These are phyloP conservation scores for Apophysomyces trapeziformis DNA, from an alignment of 371 early-diverging fungal genomes.

Conservation along the genomic window DNA sequence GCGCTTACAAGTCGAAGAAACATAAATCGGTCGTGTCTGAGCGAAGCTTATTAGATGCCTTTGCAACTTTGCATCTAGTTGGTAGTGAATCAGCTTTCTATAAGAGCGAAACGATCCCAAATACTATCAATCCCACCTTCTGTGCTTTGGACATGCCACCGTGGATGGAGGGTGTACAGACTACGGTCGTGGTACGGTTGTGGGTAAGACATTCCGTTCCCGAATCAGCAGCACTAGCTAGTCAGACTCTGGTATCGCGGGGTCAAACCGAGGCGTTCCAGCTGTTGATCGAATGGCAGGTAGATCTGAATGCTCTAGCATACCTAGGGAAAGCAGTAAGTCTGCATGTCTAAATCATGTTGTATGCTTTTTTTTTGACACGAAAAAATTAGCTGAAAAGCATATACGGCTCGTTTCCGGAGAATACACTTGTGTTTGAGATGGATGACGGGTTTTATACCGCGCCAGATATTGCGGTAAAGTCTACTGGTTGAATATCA, in stretches of 20 bases:
- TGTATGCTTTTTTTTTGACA: neutral
- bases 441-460: slow-evolving; percentile 63
- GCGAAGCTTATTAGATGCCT: slow-evolving; percentile 36
- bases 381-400: slow-evolving; percentile 32
- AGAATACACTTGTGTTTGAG: slow-evolving; percentile 59
- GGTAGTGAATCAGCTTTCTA: slow-evolving; percentile 34
- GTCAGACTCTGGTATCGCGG: slow-evolving; percentile 20
- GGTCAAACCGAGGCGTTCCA: slow-evolving; percentile 29
- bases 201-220: slow-evolving; percentile 54
- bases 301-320: slow-evolving; percentile 52
- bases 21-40: slow-evolving; percentile 1
- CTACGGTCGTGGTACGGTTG: slow-evolving; percentile 39
- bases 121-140: slow-evolving; percentile 46
- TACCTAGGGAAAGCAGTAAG: slow-evolving; percentile 53
- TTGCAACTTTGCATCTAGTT: slow-evolving; percentile 32
- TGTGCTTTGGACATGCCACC: slow-evolving; percentile 30
- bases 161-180: slow-evolving; percentile 43
- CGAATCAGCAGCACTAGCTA: slow-evolving; percentile 36
- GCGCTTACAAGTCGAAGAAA: slow-evolving; percentile 35
- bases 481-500: neutral
- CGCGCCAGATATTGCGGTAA: slow-evolving; percentile 47
- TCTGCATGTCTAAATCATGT: neutral
- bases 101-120: slow-evolving; percentile 47
- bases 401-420: slow-evolving; percentile 45
- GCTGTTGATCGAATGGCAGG: slow-evolving; percentile 55